Base-by-base conservation (phyloP, 345 rosid genomes). In the Nasturtium officinale region DNA sequence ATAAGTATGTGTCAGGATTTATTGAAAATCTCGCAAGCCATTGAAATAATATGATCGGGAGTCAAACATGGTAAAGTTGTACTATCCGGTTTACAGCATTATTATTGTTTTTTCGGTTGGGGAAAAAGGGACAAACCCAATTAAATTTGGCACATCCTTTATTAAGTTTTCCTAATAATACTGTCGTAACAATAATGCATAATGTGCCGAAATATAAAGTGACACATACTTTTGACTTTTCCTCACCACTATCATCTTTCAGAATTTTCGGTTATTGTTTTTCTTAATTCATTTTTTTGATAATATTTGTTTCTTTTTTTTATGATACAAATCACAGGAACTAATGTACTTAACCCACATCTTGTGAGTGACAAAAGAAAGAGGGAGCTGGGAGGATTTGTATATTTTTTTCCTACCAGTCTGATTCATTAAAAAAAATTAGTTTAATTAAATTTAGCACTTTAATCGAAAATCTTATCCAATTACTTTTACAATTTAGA, bases 11-110 rank as follows among this genome's bases (percentile, higher is more conserved):
- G 65, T 55, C 48, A 55, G 70, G 37, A 54, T 4, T 46, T 6
- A 30, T 9, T 6, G 46, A 9, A 61, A 62, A 30, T 17, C 21
- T 30, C 5, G 13, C 2, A 23, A 37, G 50, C 21, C 2, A 65
- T 56, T 52, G 43, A 46, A 21, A 54, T 7, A 38, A 63, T 47
- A 28, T 37, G 21, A 65, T 56, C 7, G 18, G 54, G 69, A 66
- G 72, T 66, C 61, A 74, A 66, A 74, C 61, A 66, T 74, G 53
- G 53, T 66, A 57, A 42, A 37, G 45, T 55, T 37, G 67, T 74
- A 58, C 65, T 48, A 20, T 48, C 50, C 57, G 60, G 61, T 37
- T 74, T 51, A 66, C 48, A 26, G 25, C 72, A 74, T 48, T 48
- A 66, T 48, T 30, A 65, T 56, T 35, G 25, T 46, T 50, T 74